These are phyloP conservation scores for Chrysoporthe puriensis DNA, from an alignment of 2,329 filamentous ascomycete species.

Conservation along the genomic window DNA sequence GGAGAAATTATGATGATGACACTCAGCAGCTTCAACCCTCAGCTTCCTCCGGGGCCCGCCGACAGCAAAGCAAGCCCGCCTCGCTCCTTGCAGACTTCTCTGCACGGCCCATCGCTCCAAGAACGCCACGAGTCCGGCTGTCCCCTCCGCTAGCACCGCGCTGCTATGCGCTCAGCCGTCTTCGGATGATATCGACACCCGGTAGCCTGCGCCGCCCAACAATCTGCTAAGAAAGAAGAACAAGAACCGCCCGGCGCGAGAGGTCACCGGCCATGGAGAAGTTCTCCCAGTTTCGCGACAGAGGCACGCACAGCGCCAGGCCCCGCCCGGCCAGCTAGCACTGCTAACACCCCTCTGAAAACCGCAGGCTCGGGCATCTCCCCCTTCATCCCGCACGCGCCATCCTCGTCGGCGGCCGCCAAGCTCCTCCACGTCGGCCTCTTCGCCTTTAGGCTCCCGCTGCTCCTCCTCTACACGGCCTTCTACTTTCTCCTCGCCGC, in stretches of 20 bases:
- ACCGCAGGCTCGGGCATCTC: slow-evolving; percentile 86
- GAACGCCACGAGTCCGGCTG: neutral
- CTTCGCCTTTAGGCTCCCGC: slow-evolving; percentile 78
- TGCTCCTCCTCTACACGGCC: slow-evolving; percentile 69
- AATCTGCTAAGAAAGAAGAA: neutral
- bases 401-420: slow-evolving; percentile 64
- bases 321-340: neutral
- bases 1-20: slow-evolving; percentile 10
- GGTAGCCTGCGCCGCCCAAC: neutral
- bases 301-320: slow-evolving; percentile 58
- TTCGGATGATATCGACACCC: slow-evolving; percentile 14
- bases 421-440: slow-evolving; percentile 70
- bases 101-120: neutral
- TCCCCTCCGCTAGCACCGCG: neutral
- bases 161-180: slow-evolving; percentile 10
- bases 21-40: too few relatives aligned
- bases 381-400: slow-evolving; percentile 84
- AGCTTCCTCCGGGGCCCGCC: neutral
- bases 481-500: slow-evolving; percentile 84
- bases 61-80: too few relatives aligned
- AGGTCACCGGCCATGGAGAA: slow-evolving; percentile 74
- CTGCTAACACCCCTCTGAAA: too few relatives aligned
- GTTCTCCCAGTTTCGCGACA: slow-evolving; percentile 89
- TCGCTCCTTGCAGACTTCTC: too few relatives aligned
- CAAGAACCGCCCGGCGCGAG: neutral